Evolutionary conservation across 345 rosid genomes (phyloP), one percentile per base, ranked within the genome.

Genomic region (Brassica napus): DNA sequence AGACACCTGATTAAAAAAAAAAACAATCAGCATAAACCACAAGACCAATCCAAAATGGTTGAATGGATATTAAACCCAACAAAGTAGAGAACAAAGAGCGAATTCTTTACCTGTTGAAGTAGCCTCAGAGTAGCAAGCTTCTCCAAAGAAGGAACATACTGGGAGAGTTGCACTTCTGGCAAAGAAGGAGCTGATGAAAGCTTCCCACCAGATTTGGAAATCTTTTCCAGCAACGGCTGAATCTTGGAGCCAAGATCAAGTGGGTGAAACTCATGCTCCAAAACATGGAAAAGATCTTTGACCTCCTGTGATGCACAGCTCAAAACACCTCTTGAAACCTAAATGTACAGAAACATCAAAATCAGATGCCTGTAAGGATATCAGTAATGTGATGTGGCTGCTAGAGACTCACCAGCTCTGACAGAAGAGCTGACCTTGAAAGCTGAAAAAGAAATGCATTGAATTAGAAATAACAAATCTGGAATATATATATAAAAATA

Each of bases 251-350:
- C 92, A 61, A 92, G 90, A 86, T 93, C 98, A 34, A 93, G 81
- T 8, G 97, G 93, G 30, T 88, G 86, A 84, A 89, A 89, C 61
- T 93, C 98, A 65, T 92, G 89, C 86, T 96, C 99, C 73, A 96
- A 77, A 69, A 93, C 86, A 86, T 90, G 86, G 83, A 87, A 93
- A 44, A 96, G 89, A 81, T 96, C 99, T 80, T 93, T 93, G 47
- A 93, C 98, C 83, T 96, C 99, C 83, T 88, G 99, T 14, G 88
- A 87, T 6, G 89, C 98, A 88, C 96, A 96, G 81, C 91, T 90
- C 81, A 93, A 74, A 21, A 93, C 97, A 76, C 99, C 99, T 81
- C 89, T 92, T 44, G 92, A 84, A 12, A 89, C 97, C 98, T 96
- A 68, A 52, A n/a, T 52, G 57, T 52, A 52, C 57, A 52, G 18